A percentile compares a stretch with the other conserved stretches of the same genome.
Conservation (phyloP, 192 early-diverging fungal species). For the Coemansia sp. region DNA sequence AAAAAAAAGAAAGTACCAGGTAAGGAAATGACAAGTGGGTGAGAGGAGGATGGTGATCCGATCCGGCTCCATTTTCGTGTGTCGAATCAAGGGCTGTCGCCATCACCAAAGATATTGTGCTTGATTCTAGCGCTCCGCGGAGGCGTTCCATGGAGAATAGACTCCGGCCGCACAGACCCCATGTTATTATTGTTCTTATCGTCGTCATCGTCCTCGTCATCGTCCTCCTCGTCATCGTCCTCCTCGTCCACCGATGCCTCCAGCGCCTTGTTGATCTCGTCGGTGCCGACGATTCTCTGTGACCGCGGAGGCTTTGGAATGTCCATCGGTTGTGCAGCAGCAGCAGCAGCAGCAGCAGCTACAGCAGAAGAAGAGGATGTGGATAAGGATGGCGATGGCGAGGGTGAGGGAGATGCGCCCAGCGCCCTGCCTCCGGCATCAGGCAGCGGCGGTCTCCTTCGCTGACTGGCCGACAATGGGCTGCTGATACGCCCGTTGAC, state of each 20-base stretch:
- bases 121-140: conserved; percentile 40
- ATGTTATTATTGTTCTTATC: conserved; percentile 26
- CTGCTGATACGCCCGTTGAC: conserved; percentile 4
- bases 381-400: no score
- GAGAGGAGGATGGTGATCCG: conserved; percentile 4
- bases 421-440: no score
- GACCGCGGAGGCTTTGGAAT: conserved; percentile 1
- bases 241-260: conserved; percentile 12
- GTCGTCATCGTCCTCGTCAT: conserved; percentile 33
- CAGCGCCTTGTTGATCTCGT: conserved; percentile 24
- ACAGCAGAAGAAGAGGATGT: no score
- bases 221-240: conserved; percentile 34
- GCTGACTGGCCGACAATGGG: not conserved
- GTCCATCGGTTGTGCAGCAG: not conserved
- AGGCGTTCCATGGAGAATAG: conserved; percentile 43
- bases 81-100: not conserved
- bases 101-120: conserved; percentile 2
- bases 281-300: conserved; percentile 27
- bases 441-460: not conserved
- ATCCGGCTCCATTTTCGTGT: not conserved
- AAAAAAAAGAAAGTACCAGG: not conserved
- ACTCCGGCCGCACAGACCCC: conserved; percentile 12
- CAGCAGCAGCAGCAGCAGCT: not conserved
- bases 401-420: no score
- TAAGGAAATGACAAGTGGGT: not conserved